phyloP scores from a whole-genome alignment of 352 stramenopile genomes.

The Phytophthora litchii region DNA sequence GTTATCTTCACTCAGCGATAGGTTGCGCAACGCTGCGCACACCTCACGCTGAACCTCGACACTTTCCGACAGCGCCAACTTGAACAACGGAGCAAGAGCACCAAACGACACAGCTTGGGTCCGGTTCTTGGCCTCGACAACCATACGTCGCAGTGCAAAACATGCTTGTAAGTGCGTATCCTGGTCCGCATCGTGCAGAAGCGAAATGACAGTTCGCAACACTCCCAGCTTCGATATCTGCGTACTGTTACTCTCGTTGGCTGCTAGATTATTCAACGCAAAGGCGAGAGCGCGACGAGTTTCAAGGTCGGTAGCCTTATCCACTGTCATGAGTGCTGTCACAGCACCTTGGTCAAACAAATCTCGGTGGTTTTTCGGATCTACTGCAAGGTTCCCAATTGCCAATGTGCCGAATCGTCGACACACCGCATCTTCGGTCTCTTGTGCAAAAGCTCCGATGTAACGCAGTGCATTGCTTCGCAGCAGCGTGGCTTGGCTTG shows the following conservation, averaged over 20 bases:
- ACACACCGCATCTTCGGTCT: conserved; percentile 80
- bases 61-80: conserved; percentile 80
- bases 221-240: conserved; percentile 89
- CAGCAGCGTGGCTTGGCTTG: conserved; percentile 91
- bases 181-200: conserved; percentile 90
- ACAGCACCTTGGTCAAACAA: conserved; percentile 93
- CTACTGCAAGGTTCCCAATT: conserved; percentile 92
- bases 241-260: conserved; percentile 90
- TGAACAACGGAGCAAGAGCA: conserved; percentile 90
- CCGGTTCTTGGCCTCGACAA: conserved; percentile 89
- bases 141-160: conserved; percentile 93
- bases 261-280: conserved; percentile 94
- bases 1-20: conserved; percentile 92
- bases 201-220: conserved; percentile 78
- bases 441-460: conserved; percentile 86
- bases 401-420: conserved; percentile 92
- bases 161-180: conserved; percentile 94
- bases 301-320: conserved; percentile 87
- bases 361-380: conserved; percentile 88
- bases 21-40: conserved; percentile 91
- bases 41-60: conserved; percentile 94
- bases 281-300: conserved; percentile 93
- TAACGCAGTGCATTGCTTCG: conserved; percentile 86
- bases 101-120: conserved; percentile 93
- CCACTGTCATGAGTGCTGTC: conserved; percentile 88